Evolutionary conservation across 768 basidiomycete genomes (phyloP).

Genomic region (Kwoniella newhampshirensis): DNA sequence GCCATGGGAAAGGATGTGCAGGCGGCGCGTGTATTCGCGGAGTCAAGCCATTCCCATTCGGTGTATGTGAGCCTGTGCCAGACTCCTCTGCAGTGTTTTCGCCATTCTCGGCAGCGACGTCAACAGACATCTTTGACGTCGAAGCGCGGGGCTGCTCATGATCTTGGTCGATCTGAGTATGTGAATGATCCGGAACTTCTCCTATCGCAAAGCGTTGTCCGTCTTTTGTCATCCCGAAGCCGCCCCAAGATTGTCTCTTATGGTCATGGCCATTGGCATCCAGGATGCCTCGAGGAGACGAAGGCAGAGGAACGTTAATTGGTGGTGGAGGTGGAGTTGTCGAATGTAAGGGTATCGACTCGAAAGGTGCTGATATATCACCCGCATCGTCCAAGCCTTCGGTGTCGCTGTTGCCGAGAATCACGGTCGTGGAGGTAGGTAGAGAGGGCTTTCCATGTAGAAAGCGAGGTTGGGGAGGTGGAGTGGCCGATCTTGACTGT

Average conservation of each 20-base stretch:
- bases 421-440: slow-evolving; percentile 16
- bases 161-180: no score
- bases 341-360: slow-evolving; percentile 25
- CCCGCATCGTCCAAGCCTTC: slow-evolving; percentile 2
- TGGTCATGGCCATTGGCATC: slow-evolving; percentile 6
- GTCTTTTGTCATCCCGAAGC: slow-evolving; percentile 22
- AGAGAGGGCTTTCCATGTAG: slow-evolving; percentile 13
- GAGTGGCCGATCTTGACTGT: slow-evolving; percentile 9
- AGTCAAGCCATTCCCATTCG: slow-evolving; percentile 4
- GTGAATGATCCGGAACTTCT: not conserved
- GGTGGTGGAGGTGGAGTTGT: slow-evolving; percentile 19
- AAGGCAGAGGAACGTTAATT: slow-evolving; percentile 14
- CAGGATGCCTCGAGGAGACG: slow-evolving; percentile 9
- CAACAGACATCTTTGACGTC: not conserved
- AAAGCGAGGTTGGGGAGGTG: slow-evolving; percentile 18
- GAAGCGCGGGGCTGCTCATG: not conserved
- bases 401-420: not conserved
- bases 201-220: slow-evolving; percentile 8
- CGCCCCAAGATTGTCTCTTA: slow-evolving; percentile 20
- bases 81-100: not conserved
- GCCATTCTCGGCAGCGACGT: not conserved
- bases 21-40: slow-evolving; percentile 40
- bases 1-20: slow-evolving; percentile 44
- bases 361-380: slow-evolving; percentile 22
- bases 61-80: slow-evolving; percentile 1